phyloP scores from a whole-genome alignment of 2,329 filamentous ascomycete species.

The Sarocladiaceae sp. region DNA sequence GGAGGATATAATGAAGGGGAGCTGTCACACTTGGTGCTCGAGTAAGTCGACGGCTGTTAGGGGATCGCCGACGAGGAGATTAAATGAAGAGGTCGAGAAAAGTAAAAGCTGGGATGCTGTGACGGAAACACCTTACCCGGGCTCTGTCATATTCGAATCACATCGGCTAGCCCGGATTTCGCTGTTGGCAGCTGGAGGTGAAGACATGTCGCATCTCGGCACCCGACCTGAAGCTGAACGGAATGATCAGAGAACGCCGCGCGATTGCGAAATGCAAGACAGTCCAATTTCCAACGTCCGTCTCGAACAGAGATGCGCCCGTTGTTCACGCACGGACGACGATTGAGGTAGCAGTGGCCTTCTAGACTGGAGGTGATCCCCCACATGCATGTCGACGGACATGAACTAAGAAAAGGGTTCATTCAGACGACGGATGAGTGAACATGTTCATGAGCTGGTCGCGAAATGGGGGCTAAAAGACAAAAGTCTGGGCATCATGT shows the following conservation, averaged over 20 bases:
- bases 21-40: background rate
- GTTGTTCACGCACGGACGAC: background rate
- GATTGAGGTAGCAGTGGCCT: no score
- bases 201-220: background rate
- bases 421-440: background rate
- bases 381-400: background rate
- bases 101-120: no score
- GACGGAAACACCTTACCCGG: no score
- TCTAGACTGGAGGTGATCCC: no score
- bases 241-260: background rate
- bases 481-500: background rate
- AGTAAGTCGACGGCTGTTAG: no score
- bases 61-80: background rate
- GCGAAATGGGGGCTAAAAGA: background rate
- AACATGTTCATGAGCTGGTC: background rate
- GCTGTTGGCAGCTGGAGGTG: no score
- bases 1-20: background rate
- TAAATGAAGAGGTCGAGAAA: background rate
- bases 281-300: background rate
- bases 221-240: background rate
- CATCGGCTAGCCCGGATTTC: background rate
- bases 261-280: constrained; percentile 1
- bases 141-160: background rate
- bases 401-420: background rate
- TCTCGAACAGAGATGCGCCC: background rate